Evolutionary conservation across 768 basidiomycete genomes (phyloP).

Genomic region (Leccinum imitatum): DNA sequence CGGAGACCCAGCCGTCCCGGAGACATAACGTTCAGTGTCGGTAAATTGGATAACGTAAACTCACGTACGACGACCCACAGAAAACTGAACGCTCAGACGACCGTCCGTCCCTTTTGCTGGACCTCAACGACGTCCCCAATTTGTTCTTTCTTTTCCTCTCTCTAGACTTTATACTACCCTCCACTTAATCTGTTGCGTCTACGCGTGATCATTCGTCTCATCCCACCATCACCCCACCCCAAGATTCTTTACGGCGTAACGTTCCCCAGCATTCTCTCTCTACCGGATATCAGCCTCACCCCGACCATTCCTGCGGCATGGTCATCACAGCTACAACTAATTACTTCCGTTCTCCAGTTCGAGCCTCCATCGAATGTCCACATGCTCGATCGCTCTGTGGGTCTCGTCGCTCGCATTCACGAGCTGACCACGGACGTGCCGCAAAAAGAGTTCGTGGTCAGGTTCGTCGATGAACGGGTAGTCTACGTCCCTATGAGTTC

Average conservation of each 20-base stretch:
- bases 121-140: conserved; percentile 28
- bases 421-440: conserved; percentile 65
- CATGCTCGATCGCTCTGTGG: conserved; percentile 59
- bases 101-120: conserved; percentile 24
- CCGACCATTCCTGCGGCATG: conserved; percentile 48
- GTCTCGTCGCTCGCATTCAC: conserved; percentile 51
- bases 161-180: conserved; percentile 26
- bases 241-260: conserved; percentile 59
- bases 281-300: conserved; percentile 32
- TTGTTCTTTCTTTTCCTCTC: conserved; percentile 1
- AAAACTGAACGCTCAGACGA: conserved; percentile 26
- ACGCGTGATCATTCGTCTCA: conserved; percentile 55
- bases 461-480: conserved; percentile 55
- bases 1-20: neutral
- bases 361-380: conserved; percentile 53
- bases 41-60: conserved; percentile 29
- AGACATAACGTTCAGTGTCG: conserved; percentile 7
- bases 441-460: conserved; percentile 44
- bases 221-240: conserved; percentile 43
- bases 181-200: conserved; percentile 23
- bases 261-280: conserved; percentile 44
- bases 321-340: conserved; percentile 50
- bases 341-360: conserved; percentile 50
- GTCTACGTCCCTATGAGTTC: conserved; percentile 49
- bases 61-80: conserved; percentile 27